Evolutionary conservation across 306 rosid species (phyloP), one percentile per base, ranked within the genome.

Genomic region (Rubus idaeus): DNA sequence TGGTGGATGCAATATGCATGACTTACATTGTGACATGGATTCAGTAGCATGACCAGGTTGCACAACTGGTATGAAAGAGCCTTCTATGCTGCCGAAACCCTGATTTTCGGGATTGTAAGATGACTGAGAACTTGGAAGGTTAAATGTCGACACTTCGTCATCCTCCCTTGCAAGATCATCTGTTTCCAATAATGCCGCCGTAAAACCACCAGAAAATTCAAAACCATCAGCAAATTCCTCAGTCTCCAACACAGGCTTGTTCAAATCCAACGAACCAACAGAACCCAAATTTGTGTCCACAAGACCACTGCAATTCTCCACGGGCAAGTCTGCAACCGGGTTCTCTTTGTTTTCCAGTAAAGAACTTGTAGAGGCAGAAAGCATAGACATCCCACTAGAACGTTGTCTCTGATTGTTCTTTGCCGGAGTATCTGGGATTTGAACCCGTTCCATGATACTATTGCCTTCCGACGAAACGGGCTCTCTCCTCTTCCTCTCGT

Each of bases 11-110:
- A 0, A 10, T 35, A 17, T 8, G 30, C 3, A 17, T 16, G 46
- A 70, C 35, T 70, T 70, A 26, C 75, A 51, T 50, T 70, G 75
- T 37, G 61, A 51, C 62, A 30, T 30, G 23, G 45, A 16, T 23
- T 49, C 9, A 30, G 42, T 30, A 30, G 35, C 35, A 30, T 30
- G 35, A 30, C 35, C 35, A 40, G 50, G 18, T 14, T 49, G 60
- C 44, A 8, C 44, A 26, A 69, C 23, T 3, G 56, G 57, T 26
- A 3, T 21, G 58, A 49, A 70, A 70, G 58, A 47, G 2, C 10
- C 4, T 1, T 30, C 55, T 5, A 30, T 30, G 16, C 6, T 30
- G 7, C n/a, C 46, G 49, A 26, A 30, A 12, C 26, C 20, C 18
- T 11, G 35, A 3, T 10, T 5, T 5, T 8, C 7, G 30, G 6